Evolutionary conservation across 179 eudicot genomes (phyloP), one percentile per base, ranked within the genome.

Genomic region (Silene coronaria): DNA sequence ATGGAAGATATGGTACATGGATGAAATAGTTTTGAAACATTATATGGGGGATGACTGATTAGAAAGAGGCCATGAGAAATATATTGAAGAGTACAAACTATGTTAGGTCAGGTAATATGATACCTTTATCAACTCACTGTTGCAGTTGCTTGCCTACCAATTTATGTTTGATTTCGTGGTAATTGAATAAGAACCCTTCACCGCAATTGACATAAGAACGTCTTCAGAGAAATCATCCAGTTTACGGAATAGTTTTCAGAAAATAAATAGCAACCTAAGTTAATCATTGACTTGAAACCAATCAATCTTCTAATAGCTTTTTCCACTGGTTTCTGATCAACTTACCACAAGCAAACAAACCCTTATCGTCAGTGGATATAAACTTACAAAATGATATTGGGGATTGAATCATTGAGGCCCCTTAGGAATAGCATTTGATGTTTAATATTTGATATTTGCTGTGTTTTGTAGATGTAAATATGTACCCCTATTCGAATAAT

Each of bases 271-370:
- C 38, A 14, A 26, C 38, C 28, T 27, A 26, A 28, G 38, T 30
- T 34, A 61, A 32, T 48, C 36, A 73, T 55, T 13, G 55, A 23
- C 57, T 34, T 2, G 16, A 61, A 61, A 42, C 30, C 34, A 60
- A 38, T 72, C 27, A 42, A 68, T 38, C 72, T 9, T 26, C 23
- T 22, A 24, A 42, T 59, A 64, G 22, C 60, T 22, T 45, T 55
- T 14, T 67, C 60, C 1, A 34, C 30, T 77, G 59, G 53, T 38
- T 42, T 60, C 51, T 38, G 42, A 34, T 61, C 76, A 71, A 77
- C 71, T 72, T 77, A 72, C 58, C 79, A 72, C 71, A 62, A 57
- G 16, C 62, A 79, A 79, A 79, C 62, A 78, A 78, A 71, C 36
- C 64, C 73, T 74, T 28, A 60, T 65, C 32, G 0, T 71, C 27